Conservation (phyloP, 202 grass and related monocot species). For the Panicum virgatum region DNA sequence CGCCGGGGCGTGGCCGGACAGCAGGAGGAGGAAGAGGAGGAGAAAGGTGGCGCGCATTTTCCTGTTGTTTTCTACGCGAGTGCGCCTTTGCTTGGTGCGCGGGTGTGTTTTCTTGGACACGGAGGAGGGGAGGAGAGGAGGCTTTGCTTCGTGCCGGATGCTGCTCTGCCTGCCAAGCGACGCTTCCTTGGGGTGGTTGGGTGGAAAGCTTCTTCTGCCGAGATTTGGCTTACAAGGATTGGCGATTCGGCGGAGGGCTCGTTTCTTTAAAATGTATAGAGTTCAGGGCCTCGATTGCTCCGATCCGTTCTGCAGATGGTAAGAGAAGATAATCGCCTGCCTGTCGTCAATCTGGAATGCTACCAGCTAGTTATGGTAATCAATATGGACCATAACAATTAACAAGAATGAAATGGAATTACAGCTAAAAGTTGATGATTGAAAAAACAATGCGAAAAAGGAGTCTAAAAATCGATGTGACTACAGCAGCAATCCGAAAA, state of each 20-base stretch:
- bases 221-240: slow-evolving; percentile 25
- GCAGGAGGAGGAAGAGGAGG: not conserved
- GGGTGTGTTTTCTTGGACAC: too few species aligned
- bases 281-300: too few species aligned
- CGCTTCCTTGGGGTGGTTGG: not conserved
- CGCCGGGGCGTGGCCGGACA: not conserved
- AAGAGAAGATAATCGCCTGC: not conserved
- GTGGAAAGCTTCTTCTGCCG: not conserved
- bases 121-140: too few species aligned
- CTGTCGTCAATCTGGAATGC: not conserved
- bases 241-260: too few species aligned
- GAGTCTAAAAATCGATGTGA: too few species aligned
- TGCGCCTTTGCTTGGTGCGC: slow-evolving; percentile 23
- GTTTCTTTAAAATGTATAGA: too few species aligned
- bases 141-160: not conserved
- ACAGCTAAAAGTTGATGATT: not conserved
- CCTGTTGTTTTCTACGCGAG: not conserved
- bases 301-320: too few species aligned
- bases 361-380: not conserved
- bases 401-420: not conserved
- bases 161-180: slow-evolving; percentile 17
- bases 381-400: not conserved
- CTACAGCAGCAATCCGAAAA: too few species aligned
- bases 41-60: slow-evolving; percentile 29
- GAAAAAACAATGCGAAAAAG: too few species aligned